Evolutionary conservation across 208 protist species (phyloP), one percentile per base, ranked within the genome.

Genomic region (Leishmania aethiopica): DNA sequence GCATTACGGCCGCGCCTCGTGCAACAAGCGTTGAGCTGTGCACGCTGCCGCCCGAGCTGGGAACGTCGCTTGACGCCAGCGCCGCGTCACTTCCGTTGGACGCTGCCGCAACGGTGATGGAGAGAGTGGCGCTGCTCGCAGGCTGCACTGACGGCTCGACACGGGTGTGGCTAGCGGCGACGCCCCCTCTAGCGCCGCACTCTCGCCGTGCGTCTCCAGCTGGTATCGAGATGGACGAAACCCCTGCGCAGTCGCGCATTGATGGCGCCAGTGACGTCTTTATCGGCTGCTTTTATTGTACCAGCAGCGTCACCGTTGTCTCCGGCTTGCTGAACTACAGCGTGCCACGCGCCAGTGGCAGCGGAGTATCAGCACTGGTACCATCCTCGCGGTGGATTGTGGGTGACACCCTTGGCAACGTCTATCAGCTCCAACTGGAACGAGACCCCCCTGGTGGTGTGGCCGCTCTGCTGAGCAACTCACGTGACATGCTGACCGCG

Each of bases 331-430:
- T 42, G 22, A 42, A 35, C 49, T 1, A 66, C 49, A 76, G 40
- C 13, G 22, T 4, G 37, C 67, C 40, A 45, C 19, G 55, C 75
- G 2, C 60, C 80, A 42, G 75, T 72, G 51, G 66, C 17, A 17
- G 45, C 11, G 45, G 45, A 35, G 19, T 37, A 53, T 51, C n/a
- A 17, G 70, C 66, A 49, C 15, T 49, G 55, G 64, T 64, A 17
- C 59, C 57, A 19, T 40, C 53, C 57, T 57, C 69, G 64, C 57
- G 79, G 51, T 94, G 92, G 85, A 81, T 96, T 37, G 92, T 82
- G 8, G 93, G 93, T 0, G 93, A 96, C 71, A 82, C 53, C 25
- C 85, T 96, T 28, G 93, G 93, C 35, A 94, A 95, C 78, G 77
- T 96, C 3, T 95, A 95, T 78, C 91, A 94, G 83, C 82, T 96